These are phyloP conservation scores for Chlorella sorokiniana DNA, from an alignment of 139 green algal species.

Conservation along the genomic window DNA sequence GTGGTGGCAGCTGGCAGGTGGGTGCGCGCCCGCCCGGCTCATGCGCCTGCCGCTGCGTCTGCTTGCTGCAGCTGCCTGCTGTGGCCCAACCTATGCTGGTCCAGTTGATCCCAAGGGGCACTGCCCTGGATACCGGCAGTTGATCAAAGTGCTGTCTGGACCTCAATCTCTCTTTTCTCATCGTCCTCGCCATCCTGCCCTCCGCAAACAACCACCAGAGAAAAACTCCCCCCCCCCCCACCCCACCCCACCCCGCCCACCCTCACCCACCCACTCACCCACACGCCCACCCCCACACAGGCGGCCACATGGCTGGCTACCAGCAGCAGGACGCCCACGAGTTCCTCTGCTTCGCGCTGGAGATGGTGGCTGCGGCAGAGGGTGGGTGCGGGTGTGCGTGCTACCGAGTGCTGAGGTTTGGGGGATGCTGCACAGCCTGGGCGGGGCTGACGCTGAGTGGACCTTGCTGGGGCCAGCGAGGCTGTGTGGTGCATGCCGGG, in stretches of 20 bases:
- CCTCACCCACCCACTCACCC: neutral
- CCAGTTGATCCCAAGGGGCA: too few relatives aligned
- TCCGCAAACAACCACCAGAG: neutral
- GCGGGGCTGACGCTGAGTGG: too few relatives aligned
- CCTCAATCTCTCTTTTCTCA: too few relatives aligned
- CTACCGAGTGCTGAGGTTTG: neutral
- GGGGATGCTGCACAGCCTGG: neutral
- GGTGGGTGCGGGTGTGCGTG: neutral
- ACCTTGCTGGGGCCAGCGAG: too few relatives aligned
- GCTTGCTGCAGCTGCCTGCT: too few relatives aligned
- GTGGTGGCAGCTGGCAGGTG: conserved; percentile 78
- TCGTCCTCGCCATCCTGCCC: neutral
- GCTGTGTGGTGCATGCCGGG: too few relatives aligned
- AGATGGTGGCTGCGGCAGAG: conserved; percentile 26
- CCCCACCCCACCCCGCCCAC: neutral
- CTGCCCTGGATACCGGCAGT: too few relatives aligned
- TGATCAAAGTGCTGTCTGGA: too few relatives aligned
- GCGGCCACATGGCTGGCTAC: conserved; percentile 28
- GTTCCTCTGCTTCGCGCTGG: conserved; percentile 86
- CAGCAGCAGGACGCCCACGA: conserved; percentile 86
- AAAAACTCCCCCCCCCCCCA: neutral
- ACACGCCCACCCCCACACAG: too few relatives aligned
- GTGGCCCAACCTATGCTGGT: too few relatives aligned
- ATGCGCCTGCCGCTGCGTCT: neutral
- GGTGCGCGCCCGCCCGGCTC: neutral